phyloP scores from a whole-genome alignment of 805 yeast species.

The Nematodospora valgi region DNA sequence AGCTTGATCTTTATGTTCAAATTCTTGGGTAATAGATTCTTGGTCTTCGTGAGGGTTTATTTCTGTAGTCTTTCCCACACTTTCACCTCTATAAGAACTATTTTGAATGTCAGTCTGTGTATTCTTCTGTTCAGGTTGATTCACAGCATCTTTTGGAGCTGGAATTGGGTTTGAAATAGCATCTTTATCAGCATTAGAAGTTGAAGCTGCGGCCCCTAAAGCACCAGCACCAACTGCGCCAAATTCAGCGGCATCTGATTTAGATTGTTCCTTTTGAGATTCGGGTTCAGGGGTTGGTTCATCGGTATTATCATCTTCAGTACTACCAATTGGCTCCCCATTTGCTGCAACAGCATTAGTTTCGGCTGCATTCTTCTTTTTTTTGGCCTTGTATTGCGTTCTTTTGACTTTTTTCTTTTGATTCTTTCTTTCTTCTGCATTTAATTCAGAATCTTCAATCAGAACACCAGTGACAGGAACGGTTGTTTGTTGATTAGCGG shows the following conservation, averaged over 20 bases:
- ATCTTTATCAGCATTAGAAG: no score
- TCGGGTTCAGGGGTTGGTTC: conserved; percentile 22
- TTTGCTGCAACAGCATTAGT: conserved; percentile 11
- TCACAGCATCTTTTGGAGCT: no score
- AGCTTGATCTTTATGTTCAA: no score
- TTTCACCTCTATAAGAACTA: no score
- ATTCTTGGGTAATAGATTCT: no score
- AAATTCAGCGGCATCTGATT: conserved; percentile 9
- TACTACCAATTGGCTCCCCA: conserved; percentile 9
- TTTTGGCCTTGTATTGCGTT: conserved; percentile 40
- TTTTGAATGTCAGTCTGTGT: no score
- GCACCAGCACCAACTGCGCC: conserved; percentile 12
- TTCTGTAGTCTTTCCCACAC: no score
- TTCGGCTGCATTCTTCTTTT: conserved; percentile 24
- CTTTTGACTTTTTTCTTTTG: conserved; percentile 44
- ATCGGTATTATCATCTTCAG: conserved; percentile 14
- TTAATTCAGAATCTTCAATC: conserved; percentile 16
- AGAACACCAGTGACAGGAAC: conserved; percentile 6
- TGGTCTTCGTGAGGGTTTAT: no score
- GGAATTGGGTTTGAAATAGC: no score
- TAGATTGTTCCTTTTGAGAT: conserved; percentile 8
- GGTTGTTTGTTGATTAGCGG: conserved; percentile 1
- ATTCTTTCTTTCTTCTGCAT: conserved; percentile 37
- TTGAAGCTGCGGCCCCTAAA: conserved; percentile 9
- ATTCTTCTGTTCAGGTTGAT: no score